phyloP scores from a whole-genome alignment of 768 basidiomycete genomes.

The Porpolomopsis calyptriformis region DNA sequence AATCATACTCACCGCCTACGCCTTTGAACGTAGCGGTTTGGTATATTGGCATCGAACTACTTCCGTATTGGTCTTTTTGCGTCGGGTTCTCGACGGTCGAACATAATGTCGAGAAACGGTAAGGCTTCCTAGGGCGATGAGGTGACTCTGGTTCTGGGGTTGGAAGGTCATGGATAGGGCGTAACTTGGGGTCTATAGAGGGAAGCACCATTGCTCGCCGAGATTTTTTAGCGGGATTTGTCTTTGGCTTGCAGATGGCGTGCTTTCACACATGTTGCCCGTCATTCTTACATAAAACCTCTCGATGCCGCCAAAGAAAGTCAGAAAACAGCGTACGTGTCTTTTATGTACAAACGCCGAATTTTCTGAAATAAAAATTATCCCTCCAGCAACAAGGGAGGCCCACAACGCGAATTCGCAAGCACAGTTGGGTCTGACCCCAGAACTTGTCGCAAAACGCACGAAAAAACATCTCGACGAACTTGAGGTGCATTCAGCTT shows the following conservation, averaged over 20 bases:
- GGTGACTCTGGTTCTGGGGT: constrained; percentile 81
- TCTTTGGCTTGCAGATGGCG: constrained; percentile 15
- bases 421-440: constrained; percentile 34
- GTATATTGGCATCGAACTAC: constrained; percentile 93
- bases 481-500: constrained; percentile 50
- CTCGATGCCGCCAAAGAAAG: constrained; percentile 23
- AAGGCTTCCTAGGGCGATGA: constrained; percentile 53
- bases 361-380: not conserved
- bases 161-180: constrained; percentile 46
- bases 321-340: constrained; percentile 38
- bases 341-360: not conserved
- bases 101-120: constrained; percentile 83
- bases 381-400: constrained; percentile 36
- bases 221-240: too few species aligned
- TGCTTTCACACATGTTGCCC: constrained; percentile 17
- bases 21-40: constrained; percentile 99
- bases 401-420: constrained; percentile 25
- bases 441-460: constrained; percentile 65
- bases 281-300: not conserved
- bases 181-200: constrained; percentile 20
- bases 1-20: constrained; percentile 80
- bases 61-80: constrained; percentile 92
- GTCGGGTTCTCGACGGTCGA: constrained; percentile 86
- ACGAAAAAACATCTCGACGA: constrained; percentile 73
- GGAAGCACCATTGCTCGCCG: constrained; percentile 5